Percentiles rank a stretch among this genome's conserved stretches.
Conservation (phyloP, 768 basidiomycete species). For the Tephrocybe sp. region DNA sequence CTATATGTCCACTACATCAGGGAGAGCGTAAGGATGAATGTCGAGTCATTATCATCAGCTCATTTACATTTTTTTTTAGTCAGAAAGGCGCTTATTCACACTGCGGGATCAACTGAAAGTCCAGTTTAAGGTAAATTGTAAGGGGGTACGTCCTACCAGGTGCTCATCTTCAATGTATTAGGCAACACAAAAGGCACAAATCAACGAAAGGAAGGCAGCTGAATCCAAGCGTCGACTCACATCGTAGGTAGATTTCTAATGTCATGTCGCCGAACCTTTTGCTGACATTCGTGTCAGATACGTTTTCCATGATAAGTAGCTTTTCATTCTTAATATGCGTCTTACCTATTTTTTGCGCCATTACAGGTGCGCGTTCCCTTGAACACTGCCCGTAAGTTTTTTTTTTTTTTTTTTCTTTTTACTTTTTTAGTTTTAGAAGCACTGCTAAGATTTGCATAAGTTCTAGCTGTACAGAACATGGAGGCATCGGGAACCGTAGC, state of each 20-base stretch:
- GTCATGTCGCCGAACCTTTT: not conserved
- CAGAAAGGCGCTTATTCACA: constrained; percentile 65
- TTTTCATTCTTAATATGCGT: not conserved
- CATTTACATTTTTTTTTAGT: constrained; percentile 37
- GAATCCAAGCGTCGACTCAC: constrained; percentile 83
- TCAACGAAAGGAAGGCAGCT: constrained; percentile 70
- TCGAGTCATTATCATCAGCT: not conserved
- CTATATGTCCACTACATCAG: constrained; percentile 72
- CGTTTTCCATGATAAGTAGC: constrained; percentile 73
- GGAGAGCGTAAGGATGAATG: constrained; percentile 46
- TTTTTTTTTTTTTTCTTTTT: too few relatives aligned
- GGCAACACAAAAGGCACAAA: constrained; percentile 72
- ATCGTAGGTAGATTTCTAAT: constrained; percentile 46
- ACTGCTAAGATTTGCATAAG: constrained; percentile 17
- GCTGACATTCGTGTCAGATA: constrained; percentile 38
- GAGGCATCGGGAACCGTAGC: constrained; percentile 72
- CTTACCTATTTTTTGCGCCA: constrained; percentile 17
- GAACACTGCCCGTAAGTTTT: constrained; percentile 62
- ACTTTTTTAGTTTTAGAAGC: not conserved
- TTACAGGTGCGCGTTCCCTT: constrained; percentile 77
- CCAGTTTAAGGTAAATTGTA: constrained; percentile 49
- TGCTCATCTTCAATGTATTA: constrained; percentile 32
- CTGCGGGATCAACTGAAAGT: constrained; percentile 75
- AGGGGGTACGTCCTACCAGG: not conserved
- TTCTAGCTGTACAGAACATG: constrained; percentile 92